phyloP scores from a whole-genome alignment of 2,329 filamentous ascomycete genomes.

The Penicillium sp. region DNA sequence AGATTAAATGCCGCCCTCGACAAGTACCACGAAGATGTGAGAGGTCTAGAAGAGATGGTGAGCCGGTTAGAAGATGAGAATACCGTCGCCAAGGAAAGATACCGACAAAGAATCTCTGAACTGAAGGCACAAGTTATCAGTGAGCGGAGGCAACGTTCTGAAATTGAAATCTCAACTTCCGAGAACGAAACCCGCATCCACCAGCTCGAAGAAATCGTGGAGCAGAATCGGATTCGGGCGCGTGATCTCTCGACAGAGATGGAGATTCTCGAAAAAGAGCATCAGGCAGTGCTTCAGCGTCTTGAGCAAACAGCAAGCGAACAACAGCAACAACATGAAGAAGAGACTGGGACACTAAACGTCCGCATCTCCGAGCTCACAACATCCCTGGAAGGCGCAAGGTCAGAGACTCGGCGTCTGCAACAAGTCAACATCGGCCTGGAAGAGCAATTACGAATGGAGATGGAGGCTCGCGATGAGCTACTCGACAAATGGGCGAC shows the following conservation, averaged over 20 bases:
- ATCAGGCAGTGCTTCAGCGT: conserved; percentile 23
- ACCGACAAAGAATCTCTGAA: conserved; percentile 33
- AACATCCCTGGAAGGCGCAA: conserved; percentile 41
- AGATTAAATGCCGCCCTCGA: conserved; percentile 46
- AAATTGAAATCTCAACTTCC: conserved; percentile 39
- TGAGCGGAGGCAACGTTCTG: conserved; percentile 37
- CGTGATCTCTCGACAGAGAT: conserved; percentile 39
- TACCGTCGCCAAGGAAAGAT: conserved; percentile 28
- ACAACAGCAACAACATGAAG: conserved; percentile 32
- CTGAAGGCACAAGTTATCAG: conserved; percentile 38
- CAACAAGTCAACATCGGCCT: conserved; percentile 39
- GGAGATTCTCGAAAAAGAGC: conserved; percentile 38
- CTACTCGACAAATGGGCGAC: conserved; percentile 37
- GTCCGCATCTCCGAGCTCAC: conserved; percentile 44
- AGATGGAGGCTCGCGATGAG: conserved; percentile 40
- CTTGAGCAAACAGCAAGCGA: conserved; percentile 28
- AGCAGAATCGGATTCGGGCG: conserved; percentile 38
- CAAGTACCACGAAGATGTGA: conserved; percentile 48
- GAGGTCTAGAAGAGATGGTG: conserved; percentile 46
- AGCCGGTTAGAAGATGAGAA: conserved; percentile 45
- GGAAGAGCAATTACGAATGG: conserved; percentile 40
- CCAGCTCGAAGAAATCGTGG: conserved; percentile 38
- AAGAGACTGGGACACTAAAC: conserved; percentile 44
- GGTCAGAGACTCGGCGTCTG: conserved; percentile 40
- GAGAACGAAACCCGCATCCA: conserved; percentile 39